phyloP scores from a whole-genome alignment of 1,139 yeast genomes.

The Candida labiduridarum region DNA sequence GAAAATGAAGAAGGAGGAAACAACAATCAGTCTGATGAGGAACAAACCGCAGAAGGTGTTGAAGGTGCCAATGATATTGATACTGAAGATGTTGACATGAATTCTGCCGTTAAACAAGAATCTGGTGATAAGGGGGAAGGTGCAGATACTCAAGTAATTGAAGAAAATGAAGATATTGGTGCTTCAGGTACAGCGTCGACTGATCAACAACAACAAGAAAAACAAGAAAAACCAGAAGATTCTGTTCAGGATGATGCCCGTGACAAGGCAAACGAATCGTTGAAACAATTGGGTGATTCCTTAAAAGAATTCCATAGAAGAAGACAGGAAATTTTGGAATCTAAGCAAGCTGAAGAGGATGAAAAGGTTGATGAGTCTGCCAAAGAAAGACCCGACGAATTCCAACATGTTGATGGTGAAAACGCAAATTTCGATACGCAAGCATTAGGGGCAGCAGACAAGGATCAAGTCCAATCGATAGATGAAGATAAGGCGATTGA shows the following conservation, averaged over 20 bases:
- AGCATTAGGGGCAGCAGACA: slow-evolving; percentile 88
- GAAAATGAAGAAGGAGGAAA: slow-evolving; percentile 28
- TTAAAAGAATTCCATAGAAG: slow-evolving; percentile 90
- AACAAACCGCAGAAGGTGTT: slow-evolving; percentile 39
- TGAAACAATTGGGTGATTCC: slow-evolving; percentile 88
- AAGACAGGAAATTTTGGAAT: slow-evolving; percentile 79
- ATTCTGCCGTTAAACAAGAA: slow-evolving; percentile 72
- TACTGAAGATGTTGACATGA: slow-evolving; percentile 56
- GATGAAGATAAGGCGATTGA: slow-evolving; percentile 90
- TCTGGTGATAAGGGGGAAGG: slow-evolving; percentile 78
- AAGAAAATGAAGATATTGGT: slow-evolving; percentile 72
- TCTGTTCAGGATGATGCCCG: slow-evolving; percentile 59
- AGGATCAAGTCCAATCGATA: slow-evolving; percentile 75
- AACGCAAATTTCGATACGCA: slow-evolving; percentile 78
- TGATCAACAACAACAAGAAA: slow-evolving; percentile 32
- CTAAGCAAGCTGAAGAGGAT: slow-evolving; percentile 47
- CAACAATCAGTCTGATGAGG: slow-evolving; percentile 27
- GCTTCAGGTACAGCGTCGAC: slow-evolving; percentile 63
- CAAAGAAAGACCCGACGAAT: slow-evolving; percentile 78
- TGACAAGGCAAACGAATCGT: slow-evolving; percentile 75
- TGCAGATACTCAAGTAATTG: slow-evolving; percentile 65
- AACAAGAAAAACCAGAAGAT: slow-evolving; percentile 35
- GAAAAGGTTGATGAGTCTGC: slow-evolving; percentile 44
- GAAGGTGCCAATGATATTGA: slow-evolving; percentile 57
- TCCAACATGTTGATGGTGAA: slow-evolving; percentile 89